Conservation (phyloP, 495 filamentous ascomycete genomes). For the Patellaria atrata region DNA sequence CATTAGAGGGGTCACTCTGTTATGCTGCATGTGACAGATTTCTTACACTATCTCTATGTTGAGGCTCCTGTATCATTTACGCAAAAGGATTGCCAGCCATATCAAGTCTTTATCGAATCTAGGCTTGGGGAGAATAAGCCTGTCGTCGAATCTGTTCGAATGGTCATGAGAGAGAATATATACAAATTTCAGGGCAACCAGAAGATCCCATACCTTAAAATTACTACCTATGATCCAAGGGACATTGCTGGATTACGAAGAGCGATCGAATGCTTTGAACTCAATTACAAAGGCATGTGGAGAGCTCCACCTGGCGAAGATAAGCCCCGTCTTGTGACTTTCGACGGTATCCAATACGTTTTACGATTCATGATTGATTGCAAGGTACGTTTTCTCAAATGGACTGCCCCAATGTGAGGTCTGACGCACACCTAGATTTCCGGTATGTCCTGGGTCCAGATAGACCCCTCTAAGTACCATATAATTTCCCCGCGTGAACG, state of each 20-base stretch:
- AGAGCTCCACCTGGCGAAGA: conserved; percentile 44
- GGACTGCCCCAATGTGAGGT: conserved; percentile 9
- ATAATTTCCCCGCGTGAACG: conserved; percentile 44
- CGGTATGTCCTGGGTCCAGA: conserved; percentile 97
- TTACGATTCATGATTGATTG: conserved; percentile 96
- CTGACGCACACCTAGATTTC: conserved; percentile 41
- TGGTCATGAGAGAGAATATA: conserved; percentile 75
- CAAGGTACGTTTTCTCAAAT: conserved; percentile 35
- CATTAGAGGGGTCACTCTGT: conserved; percentile 70
- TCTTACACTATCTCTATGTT: conserved; percentile 92
- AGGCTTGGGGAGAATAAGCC: conserved; percentile 51
- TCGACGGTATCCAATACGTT: conserved; percentile 89
- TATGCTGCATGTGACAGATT: conserved; percentile 85
- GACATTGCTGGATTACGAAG: conserved; percentile 56
- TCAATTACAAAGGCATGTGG: conserved; percentile 90
- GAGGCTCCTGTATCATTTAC: conserved; percentile 73
- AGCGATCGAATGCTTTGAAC: conserved; percentile 54
- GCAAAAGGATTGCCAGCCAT: conserved; percentile 58
- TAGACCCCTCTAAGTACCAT: conserved; percentile 54
- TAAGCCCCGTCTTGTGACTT: conserved; percentile 84
- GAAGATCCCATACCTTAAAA: conserved; percentile 83
- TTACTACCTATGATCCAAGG: conserved; percentile 80
- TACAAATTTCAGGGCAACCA: conserved; percentile 86
- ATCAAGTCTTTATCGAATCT: conserved; percentile 59
- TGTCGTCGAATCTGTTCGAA: conserved; percentile 54